These are phyloP conservation scores for Pugionium cornutum DNA, from an alignment of 345 rosid species.

Conservation along the genomic window DNA sequence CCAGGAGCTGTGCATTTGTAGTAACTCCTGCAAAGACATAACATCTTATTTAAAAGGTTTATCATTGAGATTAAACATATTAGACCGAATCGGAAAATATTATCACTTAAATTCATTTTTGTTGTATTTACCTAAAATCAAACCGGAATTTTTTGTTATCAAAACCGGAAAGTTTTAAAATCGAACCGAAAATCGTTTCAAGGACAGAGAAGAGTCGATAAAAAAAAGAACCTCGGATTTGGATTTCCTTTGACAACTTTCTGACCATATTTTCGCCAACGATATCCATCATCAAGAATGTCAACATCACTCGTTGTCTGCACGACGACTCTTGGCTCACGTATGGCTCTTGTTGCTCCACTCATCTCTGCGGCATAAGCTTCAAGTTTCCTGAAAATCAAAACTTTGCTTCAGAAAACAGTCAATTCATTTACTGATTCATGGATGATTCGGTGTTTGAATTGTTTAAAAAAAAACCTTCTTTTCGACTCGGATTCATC, in stretches of 20 bases:
- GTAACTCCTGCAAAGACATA: conserved; percentile 65
- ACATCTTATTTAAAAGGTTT: neutral
- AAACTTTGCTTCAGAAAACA: conserved; percentile 22
- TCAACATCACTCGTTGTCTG: conserved; percentile 98
- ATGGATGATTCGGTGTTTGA: neutral
- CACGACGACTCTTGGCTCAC: conserved; percentile 97
- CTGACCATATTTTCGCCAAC: conserved; percentile 98
- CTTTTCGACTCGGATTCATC: conserved; percentile 92
- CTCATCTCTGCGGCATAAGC: conserved; percentile 75
- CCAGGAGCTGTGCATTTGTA: conserved; percentile 96
- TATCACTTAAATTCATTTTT: too few species aligned
- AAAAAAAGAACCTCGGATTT: conserved; percentile 70
- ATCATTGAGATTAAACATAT: neutral
- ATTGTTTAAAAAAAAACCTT: conserved; percentile 46
- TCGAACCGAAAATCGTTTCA: neutral
- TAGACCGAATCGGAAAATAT: neutral
- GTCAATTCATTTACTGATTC: neutral
- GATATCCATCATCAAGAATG: conserved; percentile 95
- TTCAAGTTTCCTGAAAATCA: conserved; percentile 68
- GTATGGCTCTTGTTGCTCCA: conserved; percentile 90
- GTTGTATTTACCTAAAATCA: neutral
- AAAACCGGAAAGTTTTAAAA: neutral
- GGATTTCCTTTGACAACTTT: conserved; percentile 99
- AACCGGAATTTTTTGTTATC: neutral
- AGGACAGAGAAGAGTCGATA: conserved; percentile 1